Evolutionary conservation across 2,329 filamentous ascomycete species (phyloP), one percentile per base, ranked within the genome.

Genomic region (Pleoardoris graminearum): DNA sequence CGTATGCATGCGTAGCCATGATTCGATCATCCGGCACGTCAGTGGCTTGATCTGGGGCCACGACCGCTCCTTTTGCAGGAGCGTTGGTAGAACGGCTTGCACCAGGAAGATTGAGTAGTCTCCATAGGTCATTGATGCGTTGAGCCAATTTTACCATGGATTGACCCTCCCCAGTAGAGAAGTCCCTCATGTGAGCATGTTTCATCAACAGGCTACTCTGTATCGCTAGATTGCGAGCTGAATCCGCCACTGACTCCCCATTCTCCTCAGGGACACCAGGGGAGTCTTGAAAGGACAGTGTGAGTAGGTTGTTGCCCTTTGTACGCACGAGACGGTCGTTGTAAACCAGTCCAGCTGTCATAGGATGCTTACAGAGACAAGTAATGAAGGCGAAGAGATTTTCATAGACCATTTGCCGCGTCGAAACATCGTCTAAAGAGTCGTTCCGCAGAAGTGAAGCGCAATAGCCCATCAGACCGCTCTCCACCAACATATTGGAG

Each of bases 381-480:
- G 65, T 50, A 2, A 81, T 47, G 50, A 82, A 76, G 19, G 66
- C 61, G 7, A 81, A 55, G 3, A 79, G 57, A 2, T 63, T 65
- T 6, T 63, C 57, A 54, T 80, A 79, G 0, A 80, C 54, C 1
- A 50, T 46, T 25, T 54, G 55, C 22, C 73, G 67, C 42, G 62
- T 66, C 0, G 62, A 63, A 8, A 71, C 60, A 46, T 79, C 72
- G 19, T 72, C 68, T 10, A 78, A 51, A 7, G 73, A 74, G 50
- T 77, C 75, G 55, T 77, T 76, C 10, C 73, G 64, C 7, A 79
- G 55, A 2, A 78, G 60, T 19, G 77, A 70, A 1, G 71, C 71
- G 12, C 67, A 65, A 30, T 69, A 71, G 30, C 74, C 68, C 8
- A 77, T 57, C 8, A 77, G 52, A 23, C 70, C 69, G 50, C 71